These are phyloP conservation scores for Calonectria hawksworthii DNA, from an alignment of 2,329 filamentous ascomycete species.

Conservation along the genomic window DNA sequence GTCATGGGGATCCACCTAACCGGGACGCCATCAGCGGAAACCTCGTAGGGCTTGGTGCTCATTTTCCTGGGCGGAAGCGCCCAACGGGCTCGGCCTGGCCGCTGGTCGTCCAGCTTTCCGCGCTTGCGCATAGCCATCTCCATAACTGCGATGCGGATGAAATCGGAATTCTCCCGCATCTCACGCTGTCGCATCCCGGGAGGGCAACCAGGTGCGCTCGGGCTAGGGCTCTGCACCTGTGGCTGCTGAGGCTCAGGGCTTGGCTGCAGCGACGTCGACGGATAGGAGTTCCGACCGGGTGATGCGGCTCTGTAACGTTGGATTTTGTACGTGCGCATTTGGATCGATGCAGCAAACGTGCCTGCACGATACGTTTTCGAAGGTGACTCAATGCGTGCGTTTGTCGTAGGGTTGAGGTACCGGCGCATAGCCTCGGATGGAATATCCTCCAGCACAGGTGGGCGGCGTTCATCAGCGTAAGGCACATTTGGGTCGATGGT, in stretches of 20 bases:
- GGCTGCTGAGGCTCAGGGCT: slow-evolving; percentile 48
- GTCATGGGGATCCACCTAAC: slow-evolving; percentile 67
- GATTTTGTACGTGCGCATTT: slow-evolving; percentile 80
- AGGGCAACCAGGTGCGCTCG: slow-evolving; percentile 53
- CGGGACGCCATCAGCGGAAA: slow-evolving; percentile 71
- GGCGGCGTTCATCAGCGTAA: slow-evolving; percentile 77
- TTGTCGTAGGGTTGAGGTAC: slow-evolving; percentile 75
- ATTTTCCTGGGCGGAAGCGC: slow-evolving; percentile 75
- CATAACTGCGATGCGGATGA: slow-evolving; percentile 79
- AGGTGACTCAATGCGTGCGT: slow-evolving; percentile 48
- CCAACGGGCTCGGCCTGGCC: slow-evolving; percentile 77
- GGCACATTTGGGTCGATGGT: slow-evolving; percentile 76
- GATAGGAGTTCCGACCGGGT: slow-evolving; percentile 48
- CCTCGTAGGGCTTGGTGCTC: slow-evolving; percentile 66
- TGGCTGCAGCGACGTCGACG: slow-evolving; percentile 49
- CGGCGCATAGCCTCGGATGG: slow-evolving; percentile 76
- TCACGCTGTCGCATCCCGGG: slow-evolving; percentile 73
- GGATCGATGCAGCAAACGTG: slow-evolving; percentile 75
- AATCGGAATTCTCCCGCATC: slow-evolving; percentile 78
- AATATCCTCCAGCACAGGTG: slow-evolving; percentile 72
- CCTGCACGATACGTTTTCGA: slow-evolving; percentile 49
- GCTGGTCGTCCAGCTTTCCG: slow-evolving; percentile 76
- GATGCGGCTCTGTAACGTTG: slow-evolving; percentile 61
- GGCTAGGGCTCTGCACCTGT: slow-evolving; percentile 50
- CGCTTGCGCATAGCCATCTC: slow-evolving; percentile 79